Evolutionary conservation across 805 yeast species (phyloP).

Genomic region (Yamadazyma phyllophila): DNA sequence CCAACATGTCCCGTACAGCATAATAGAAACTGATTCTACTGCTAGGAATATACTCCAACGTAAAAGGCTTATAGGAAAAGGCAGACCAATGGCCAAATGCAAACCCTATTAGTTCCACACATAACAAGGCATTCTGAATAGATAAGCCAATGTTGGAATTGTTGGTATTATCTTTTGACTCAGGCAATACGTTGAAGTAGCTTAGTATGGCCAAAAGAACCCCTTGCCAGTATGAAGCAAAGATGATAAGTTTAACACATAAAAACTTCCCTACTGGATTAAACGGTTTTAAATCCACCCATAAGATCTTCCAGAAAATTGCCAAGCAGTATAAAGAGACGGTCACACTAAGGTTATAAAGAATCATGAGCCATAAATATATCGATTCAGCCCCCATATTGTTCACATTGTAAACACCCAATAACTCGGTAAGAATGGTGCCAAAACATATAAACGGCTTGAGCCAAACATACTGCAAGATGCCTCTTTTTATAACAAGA

Average conservation of each 20-base stretch:
- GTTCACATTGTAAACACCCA: constrained; percentile 51
- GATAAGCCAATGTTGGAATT: constrained; percentile 48
- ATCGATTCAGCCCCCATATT: constrained; percentile 48
- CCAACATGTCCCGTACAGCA: constrained; percentile 77
- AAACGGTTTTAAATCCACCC: constrained; percentile 69
- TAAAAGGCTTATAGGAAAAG: constrained; percentile 74
- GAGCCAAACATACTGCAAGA: constrained; percentile 92
- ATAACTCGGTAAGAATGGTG: constrained; percentile 45
- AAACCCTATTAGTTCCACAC: constrained; percentile 81
- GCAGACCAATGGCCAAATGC: constrained; percentile 88
- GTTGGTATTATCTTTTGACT: constrained; percentile 22
- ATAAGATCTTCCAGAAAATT: constrained; percentile 89
- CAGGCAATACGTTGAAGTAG: constrained; percentile 46
- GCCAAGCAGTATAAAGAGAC: constrained; percentile 82
- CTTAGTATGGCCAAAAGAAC: constrained; percentile 53
- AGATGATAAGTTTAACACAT: constrained; percentile 89
- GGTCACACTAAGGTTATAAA: constrained; percentile 79
- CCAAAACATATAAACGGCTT: constrained; percentile 76
- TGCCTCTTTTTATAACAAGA: constrained; percentile 74
- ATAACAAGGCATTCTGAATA: constrained; percentile 75
- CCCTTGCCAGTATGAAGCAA: constrained; percentile 99
- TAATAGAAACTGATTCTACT: constrained; percentile 58
- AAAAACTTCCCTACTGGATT: constrained; percentile 90
- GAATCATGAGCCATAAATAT: constrained; percentile 61
- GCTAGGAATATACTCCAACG: constrained; percentile 58